These are phyloP conservation scores for Candida morakotiae DNA, from an alignment of 805 yeast genomes.

Conservation along the genomic window DNA sequence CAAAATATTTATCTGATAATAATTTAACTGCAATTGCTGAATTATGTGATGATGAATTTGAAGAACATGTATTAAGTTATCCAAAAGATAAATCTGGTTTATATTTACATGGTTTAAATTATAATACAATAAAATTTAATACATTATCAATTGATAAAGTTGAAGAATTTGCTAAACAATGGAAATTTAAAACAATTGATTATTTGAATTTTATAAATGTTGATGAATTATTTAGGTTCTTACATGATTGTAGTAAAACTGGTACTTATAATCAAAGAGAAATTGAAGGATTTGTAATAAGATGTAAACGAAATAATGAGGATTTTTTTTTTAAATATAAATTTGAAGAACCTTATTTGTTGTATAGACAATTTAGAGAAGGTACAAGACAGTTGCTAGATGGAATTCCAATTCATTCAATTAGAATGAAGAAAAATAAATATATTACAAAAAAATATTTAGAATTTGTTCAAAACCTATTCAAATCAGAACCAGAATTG, in stretches of 20 bases:
- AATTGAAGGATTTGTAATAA: conserved; percentile 89
- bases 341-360: conserved; percentile 89
- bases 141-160: conserved; percentile 67
- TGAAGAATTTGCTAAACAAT: conserved; percentile 51
- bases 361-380: conserved; percentile 90
- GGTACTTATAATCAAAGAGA: conserved; percentile 73
- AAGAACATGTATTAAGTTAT: conserved; percentile 88
- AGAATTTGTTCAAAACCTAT: conserved; percentile 55
- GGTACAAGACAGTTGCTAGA: conserved; percentile 61
- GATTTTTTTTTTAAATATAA: conserved; percentile 88
- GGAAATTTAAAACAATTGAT: conserved; percentile 67
- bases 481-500: conserved; percentile 46
- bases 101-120: conserved; percentile 85
- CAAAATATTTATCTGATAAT: conserved; percentile 42
- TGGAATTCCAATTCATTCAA: conserved; percentile 19
- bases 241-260: conserved; percentile 53
- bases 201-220: conserved; percentile 38
- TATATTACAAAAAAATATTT: conserved; percentile 64
- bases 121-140: conserved; percentile 56
- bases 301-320: conserved; percentile 43
- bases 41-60: conserved; percentile 86
- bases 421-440: conserved; percentile 47
- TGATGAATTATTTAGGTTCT: conserved; percentile 42
- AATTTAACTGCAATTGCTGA: conserved; percentile 87
- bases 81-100: conserved; percentile 66